Evolutionary conservation across 192 early-diverging fungal genomes (phyloP), one percentile per base, ranked within the genome.

Genomic region (Haplosporangium gracile): DNA sequence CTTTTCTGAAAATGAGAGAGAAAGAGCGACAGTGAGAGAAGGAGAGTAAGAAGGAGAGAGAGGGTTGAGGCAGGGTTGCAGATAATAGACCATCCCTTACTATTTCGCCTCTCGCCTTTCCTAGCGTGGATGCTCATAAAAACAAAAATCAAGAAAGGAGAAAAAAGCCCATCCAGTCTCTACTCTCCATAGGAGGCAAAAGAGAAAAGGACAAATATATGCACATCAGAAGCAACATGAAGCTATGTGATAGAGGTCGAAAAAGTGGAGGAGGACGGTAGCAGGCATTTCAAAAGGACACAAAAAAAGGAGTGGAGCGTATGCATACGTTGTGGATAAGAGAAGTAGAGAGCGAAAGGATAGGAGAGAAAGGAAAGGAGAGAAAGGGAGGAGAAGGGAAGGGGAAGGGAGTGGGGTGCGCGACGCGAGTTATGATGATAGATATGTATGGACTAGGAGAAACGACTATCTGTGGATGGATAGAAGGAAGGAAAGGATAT

Each of bases 141-240:
- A 60, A 29, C 2, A 60, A 10, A 60, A 26, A 18, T 13, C 2
- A 65, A 20, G 20, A 51, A 22, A 49, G 47, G 11, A 43, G 1
- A 51, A 51, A 51, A 51, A 34, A 32, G 60, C 60, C 60, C 60
- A 32, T 34, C n/a, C 29, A 65, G 60, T 65, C 60, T 65, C 60
- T 65, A 65, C 60, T 65, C 60, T 65, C 60, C 60, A 65, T 29
- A 65, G 60, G 26, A 65, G 60, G 60, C 10, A 65, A 65, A 2
- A 29, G 60, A 9, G n/a, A 10, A 29, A 65, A 32, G 26, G n/a
- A 34, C 2, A 7, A 3, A 32, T 29, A 65, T 65, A 65, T 65
- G 60, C 60, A 34, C n/a, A 65, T 32, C 60, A 32, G 29, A 65
- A 65, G 60, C 60, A 10, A 65, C 13, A 65, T 65, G 60, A 65